Conservation (phyloP, 305 asterid genomes). For the Ajuga reptans region DNA sequence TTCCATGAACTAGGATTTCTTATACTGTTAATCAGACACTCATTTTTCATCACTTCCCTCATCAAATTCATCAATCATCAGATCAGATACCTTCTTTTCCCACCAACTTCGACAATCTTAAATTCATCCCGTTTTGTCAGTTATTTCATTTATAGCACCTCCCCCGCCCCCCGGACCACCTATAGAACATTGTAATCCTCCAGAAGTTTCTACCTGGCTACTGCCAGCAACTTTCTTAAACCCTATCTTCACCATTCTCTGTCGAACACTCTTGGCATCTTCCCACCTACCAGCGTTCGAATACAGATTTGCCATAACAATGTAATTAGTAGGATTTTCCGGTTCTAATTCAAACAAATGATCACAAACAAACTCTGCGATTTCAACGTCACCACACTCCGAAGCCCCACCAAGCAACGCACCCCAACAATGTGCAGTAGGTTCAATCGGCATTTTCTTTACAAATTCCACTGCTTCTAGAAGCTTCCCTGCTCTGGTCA, state of each 20-base stretch:
- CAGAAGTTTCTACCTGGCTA: slow-evolving; percentile 56
- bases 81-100: slow-evolving; percentile 18
- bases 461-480: slow-evolving; percentile 58
- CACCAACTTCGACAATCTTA: slow-evolving; percentile 23
- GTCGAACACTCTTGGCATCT: slow-evolving; percentile 67
- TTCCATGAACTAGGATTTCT: background rate
- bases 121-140: slow-evolving; percentile 11
- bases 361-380: slow-evolving; percentile 50
- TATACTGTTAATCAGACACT: background rate
- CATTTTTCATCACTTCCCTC: slow-evolving; percentile 17
- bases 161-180: no score
- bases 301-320: slow-evolving; percentile 68
- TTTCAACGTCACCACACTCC: slow-evolving; percentile 52
- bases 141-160: slow-evolving; percentile 22
- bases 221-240: slow-evolving; percentile 70
- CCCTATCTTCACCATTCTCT: slow-evolving; percentile 37
- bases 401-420: slow-evolving; percentile 79
- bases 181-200: slow-evolving; percentile 27
- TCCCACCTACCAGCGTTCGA: slow-evolving; percentile 74
- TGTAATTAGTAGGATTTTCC: slow-evolving; percentile 56
- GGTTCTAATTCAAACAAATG: slow-evolving; percentile 60
- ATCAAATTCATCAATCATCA: slow-evolving; percentile 22
- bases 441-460: slow-evolving; percentile 57
- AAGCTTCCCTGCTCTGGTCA: slow-evolving; percentile 61
- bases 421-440: slow-evolving; percentile 70